phyloP scores from a whole-genome alignment of 495 filamentous ascomycete species.

The Penicillium lividum region DNA sequence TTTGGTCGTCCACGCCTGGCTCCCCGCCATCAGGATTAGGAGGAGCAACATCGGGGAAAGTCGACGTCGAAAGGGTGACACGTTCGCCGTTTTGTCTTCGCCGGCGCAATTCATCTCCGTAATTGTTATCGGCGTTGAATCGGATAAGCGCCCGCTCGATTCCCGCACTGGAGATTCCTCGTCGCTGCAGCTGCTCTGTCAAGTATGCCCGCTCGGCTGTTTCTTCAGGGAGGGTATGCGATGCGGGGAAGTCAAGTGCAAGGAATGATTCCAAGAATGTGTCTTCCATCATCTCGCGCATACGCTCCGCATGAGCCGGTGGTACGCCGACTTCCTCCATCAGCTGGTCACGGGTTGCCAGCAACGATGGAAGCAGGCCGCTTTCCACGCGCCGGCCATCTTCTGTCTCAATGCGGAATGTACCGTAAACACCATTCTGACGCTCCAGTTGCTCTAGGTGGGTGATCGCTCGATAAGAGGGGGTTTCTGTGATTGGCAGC shows the following conservation, averaged over 20 bases:
- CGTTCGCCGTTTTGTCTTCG: slow-evolving; percentile 45
- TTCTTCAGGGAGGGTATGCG: slow-evolving; percentile 35
- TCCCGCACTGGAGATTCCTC: slow-evolving; percentile 43
- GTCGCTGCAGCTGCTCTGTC: slow-evolving; percentile 43
- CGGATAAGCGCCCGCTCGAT: slow-evolving; percentile 42
- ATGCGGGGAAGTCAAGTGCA: slow-evolving; percentile 46
- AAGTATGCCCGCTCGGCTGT: slow-evolving; percentile 40
- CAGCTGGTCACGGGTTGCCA: slow-evolving; percentile 48
- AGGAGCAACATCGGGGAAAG: slow-evolving; percentile 48
- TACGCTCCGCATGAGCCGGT: slow-evolving; percentile 43
- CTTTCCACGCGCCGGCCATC: slow-evolving; percentile 50
- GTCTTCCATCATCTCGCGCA: slow-evolving; percentile 54
- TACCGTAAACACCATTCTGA: slow-evolving; percentile 50
- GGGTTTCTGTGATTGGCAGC: slow-evolving; percentile 29
- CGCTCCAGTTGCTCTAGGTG: slow-evolving; percentile 48
- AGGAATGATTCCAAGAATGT: slow-evolving; percentile 52
- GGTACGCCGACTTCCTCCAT: slow-evolving; percentile 47
- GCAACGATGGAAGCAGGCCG: slow-evolving; percentile 45
- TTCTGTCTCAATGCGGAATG: slow-evolving; percentile 50
- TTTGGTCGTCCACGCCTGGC: slow-evolving; percentile 60
- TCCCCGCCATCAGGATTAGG: slow-evolving; percentile 52
- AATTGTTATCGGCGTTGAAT: slow-evolving; percentile 47
- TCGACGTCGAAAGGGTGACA: slow-evolving; percentile 44
- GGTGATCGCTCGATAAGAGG: slow-evolving; percentile 43
- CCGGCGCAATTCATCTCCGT: slow-evolving; percentile 46